A percentile compares a stretch with the other conserved stretches of the same genome.
phyloP scores from a whole-genome alignment of 2,329 filamentous ascomycete species.

The Teratosphaeria epicoccoides region DNA sequence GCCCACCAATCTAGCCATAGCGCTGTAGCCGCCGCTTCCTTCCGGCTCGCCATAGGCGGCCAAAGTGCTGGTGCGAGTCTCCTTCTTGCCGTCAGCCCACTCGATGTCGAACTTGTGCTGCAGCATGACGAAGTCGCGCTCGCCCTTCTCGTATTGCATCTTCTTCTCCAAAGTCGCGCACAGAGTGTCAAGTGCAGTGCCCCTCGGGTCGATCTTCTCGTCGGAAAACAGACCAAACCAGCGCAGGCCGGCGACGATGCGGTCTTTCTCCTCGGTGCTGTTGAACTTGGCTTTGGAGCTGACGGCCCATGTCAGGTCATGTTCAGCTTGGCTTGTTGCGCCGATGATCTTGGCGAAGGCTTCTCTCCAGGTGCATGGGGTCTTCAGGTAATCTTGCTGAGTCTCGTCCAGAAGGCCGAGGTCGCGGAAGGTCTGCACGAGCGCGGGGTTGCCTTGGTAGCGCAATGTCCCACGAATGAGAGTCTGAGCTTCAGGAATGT shows the following conservation, averaged over 20 bases:
- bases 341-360: constrained; percentile 68
- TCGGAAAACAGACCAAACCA: constrained; percentile 60
- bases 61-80: constrained; percentile 72
- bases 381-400: constrained; percentile 52
- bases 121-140: constrained; percentile 73
- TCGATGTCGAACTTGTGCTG: constrained; percentile 80
- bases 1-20: constrained; percentile 77
- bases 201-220: constrained; percentile 57
- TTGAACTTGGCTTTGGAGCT: constrained; percentile 64
- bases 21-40: constrained; percentile 52
- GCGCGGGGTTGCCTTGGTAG: constrained; percentile 83
- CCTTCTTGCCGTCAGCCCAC: constrained; percentile 63
- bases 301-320: constrained; percentile 58
- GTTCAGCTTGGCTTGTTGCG: constrained; percentile 53
- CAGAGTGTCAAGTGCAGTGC: constrained; percentile 80
- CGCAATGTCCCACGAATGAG: constrained; percentile 75
- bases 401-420: constrained; percentile 78
- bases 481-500: constrained; percentile 83
- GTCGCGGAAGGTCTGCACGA: constrained; percentile 78
- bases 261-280: constrained; percentile 55
- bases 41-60: constrained; percentile 70
- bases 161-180: constrained; percentile 82
- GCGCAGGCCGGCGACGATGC: constrained; percentile 58
- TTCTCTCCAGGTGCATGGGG: constrained; percentile 65
- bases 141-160: constrained; percentile 74